Conservation (phyloP, 306 rosid species). For the Phaseolus lunatus region DNA sequence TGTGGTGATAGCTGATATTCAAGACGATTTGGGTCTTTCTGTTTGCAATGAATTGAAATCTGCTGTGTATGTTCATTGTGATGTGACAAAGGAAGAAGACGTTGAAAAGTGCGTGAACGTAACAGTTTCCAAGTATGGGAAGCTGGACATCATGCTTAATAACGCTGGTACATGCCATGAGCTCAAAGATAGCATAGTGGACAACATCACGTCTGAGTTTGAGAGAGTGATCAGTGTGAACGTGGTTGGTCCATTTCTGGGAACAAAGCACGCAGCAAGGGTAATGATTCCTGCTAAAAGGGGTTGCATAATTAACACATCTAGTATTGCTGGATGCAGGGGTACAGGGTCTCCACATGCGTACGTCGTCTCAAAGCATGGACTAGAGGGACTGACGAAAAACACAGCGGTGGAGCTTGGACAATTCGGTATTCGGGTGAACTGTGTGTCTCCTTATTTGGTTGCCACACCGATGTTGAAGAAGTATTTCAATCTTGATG, state of each 20-base stretch:
- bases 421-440: constrained; percentile 55
- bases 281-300: constrained; percentile 50
- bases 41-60: constrained; percentile 36
- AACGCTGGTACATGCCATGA: constrained; percentile 48
- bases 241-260: constrained; percentile 51
- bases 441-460: constrained; percentile 51
- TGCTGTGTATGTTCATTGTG: constrained; percentile 53
- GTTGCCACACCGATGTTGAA: constrained; percentile 38
- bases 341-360: constrained; percentile 51
- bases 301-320: constrained; percentile 54
- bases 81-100: constrained; percentile 54
- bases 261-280: constrained; percentile 60
- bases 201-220: constrained; percentile 39
- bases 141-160: constrained; percentile 68
- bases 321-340: constrained; percentile 38
- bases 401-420: constrained; percentile 58
- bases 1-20: constrained; percentile 56
- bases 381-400: constrained; percentile 47
- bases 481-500: constrained; percentile 16
- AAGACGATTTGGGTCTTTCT: constrained; percentile 52
- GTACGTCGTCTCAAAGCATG: constrained; percentile 59
- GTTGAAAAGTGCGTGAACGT: constrained; percentile 48
- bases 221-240: constrained; percentile 52
- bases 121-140: constrained; percentile 46
- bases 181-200: constrained; percentile 42